These are phyloP conservation scores for Bryoerythrophyllum caledonicum DNA, from an alignment of 225 moss, liverwort and hornwort species.

Conservation along the genomic window DNA sequence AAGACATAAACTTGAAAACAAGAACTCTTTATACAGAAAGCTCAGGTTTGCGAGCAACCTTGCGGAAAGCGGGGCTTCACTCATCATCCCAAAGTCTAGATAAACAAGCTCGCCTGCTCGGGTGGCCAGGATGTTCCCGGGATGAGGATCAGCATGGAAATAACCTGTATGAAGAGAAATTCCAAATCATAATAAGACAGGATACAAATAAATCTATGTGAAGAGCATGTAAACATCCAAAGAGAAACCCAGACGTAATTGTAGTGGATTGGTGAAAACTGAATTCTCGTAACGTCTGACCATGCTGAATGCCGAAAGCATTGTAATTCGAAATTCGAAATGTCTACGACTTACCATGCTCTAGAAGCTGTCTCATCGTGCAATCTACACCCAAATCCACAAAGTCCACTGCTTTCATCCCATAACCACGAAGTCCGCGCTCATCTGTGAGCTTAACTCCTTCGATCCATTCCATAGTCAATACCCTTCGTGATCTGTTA, in stretches of 20 bases:
- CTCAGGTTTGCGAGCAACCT: slow-evolving; percentile 43
- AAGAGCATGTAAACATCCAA: slow-evolving; percentile 12
- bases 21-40: slow-evolving; percentile 12
- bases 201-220: slow-evolving; percentile 8
- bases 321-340: not conserved
- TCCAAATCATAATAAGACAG: slow-evolving; percentile 16
- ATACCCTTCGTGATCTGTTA: slow-evolving; percentile 60
- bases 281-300: slow-evolving; percentile 4
- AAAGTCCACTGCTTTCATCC: slow-evolving; percentile 60
- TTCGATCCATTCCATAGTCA: slow-evolving; percentile 77
- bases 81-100: slow-evolving; percentile 77
- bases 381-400: slow-evolving; percentile 73
- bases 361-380: slow-evolving; percentile 66
- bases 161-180: slow-evolving; percentile 46
- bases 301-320: slow-evolving; percentile 5
- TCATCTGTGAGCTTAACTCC: slow-evolving; percentile 68
- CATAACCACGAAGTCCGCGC: slow-evolving; percentile 48
- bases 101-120: slow-evolving; percentile 71
- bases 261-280: not conserved
- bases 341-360: slow-evolving; percentile 47
- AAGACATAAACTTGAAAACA: not conserved
- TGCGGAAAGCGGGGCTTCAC: slow-evolving; percentile 68
- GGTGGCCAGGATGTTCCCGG: slow-evolving; percentile 63
- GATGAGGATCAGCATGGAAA: slow-evolving; percentile 77
- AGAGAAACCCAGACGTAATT: slow-evolving; percentile 17